Evolutionary conservation across 2,329 filamentous ascomycete species (phyloP).

Genomic region (Colletotrichum lentis): DNA sequence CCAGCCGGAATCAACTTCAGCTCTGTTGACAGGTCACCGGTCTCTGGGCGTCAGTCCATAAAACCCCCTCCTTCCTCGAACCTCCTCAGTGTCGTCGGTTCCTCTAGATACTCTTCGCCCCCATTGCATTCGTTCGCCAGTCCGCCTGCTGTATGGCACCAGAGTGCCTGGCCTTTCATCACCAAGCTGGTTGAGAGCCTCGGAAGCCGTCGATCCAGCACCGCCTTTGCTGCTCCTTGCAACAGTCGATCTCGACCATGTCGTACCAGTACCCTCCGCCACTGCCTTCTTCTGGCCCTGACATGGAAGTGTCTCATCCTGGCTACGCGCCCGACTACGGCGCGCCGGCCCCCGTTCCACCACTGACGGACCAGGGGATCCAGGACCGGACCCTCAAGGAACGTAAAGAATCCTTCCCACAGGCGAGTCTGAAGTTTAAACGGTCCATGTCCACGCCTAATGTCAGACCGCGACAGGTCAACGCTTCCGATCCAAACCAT

Average conservation of each 20-base stretch:
- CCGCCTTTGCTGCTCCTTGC: slow-evolving; percentile 43
- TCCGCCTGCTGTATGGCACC: not conserved
- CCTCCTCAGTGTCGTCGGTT: not conserved
- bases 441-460: slow-evolving; percentile 61
- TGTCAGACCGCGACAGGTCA: slow-evolving; percentile 53
- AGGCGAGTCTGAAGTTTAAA: slow-evolving; percentile 53
- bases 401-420: slow-evolving; percentile 50
- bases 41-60: not conserved
- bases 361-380: slow-evolving; percentile 17
- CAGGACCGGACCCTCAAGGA: slow-evolving; percentile 44
- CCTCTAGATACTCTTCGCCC: not conserved
- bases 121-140: not conserved
- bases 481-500: slow-evolving; percentile 47
- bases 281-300: slow-evolving; percentile 52
- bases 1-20: not conserved
- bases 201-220: slow-evolving; percentile 44
- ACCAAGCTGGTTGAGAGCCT: slow-evolving; percentile 44
- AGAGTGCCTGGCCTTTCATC: slow-evolving; percentile 42
- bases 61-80: not conserved
- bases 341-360: slow-evolving; percentile 43
- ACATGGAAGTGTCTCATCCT: slow-evolving; percentile 53
- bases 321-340: slow-evolving; percentile 48
- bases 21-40: not conserved
- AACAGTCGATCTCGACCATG: slow-evolving; percentile 55
- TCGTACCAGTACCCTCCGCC: slow-evolving; percentile 59